phyloP scores from a whole-genome alignment of 768 basidiomycete species.

The Russula sp. region DNA sequence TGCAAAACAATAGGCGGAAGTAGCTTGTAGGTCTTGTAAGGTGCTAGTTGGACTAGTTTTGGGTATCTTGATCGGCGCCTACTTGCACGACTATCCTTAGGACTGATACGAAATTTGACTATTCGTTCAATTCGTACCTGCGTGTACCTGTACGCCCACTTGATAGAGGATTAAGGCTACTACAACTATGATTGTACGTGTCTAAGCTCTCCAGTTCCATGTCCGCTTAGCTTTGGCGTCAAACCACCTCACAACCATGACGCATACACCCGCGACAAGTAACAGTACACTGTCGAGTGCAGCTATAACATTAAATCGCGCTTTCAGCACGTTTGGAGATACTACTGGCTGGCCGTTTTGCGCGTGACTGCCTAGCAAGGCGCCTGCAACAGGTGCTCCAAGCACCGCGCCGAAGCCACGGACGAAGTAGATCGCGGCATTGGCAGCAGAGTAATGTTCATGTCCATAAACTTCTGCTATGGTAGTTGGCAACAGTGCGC shows the following conservation, averaged over 20 bases:
- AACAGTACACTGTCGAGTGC: constrained; percentile 36
- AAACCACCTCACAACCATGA: constrained; percentile 38
- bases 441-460: constrained; percentile 39
- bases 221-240: constrained; percentile 37
- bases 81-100: not conserved
- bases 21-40: constrained; percentile 23
- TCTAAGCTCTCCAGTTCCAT: constrained; percentile 39
- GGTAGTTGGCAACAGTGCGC: constrained; percentile 40
- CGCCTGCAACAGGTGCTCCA: constrained; percentile 40
- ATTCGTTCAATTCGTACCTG: not conserved
- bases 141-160: not conserved
- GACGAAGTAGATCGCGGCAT: constrained; percentile 38
- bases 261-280: constrained; percentile 34
- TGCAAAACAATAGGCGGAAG: constrained; percentile 57
- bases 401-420: constrained; percentile 38
- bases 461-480: constrained; percentile 41
- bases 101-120: not conserved
- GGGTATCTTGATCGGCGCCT: not conserved
- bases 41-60: not conserved
- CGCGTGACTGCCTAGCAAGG: constrained; percentile 34
- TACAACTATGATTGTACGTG: not conserved
- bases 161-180: not conserved
- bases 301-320: constrained; percentile 35
- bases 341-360: constrained; percentile 4
- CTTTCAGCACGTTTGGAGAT: constrained; percentile 24